phyloP scores from a whole-genome alignment of 2,329 filamentous ascomycete species.

The Sporothrix brunneoviolacea region DNA sequence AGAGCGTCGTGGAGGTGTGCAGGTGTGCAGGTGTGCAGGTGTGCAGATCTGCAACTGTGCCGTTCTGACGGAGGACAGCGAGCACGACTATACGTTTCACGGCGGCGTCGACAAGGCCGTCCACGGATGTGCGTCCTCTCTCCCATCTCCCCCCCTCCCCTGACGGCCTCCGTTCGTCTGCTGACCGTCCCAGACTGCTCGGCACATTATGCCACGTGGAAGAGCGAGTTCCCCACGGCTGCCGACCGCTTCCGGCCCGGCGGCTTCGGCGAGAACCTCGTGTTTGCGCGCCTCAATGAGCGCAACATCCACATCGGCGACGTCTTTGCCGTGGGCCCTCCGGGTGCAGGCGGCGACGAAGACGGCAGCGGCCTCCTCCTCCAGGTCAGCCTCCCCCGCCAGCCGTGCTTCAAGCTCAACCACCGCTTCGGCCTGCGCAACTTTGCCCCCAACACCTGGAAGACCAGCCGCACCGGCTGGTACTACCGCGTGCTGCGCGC shows the following conservation, averaged over 20 bases:
- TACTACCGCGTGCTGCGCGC: conserved; percentile 55
- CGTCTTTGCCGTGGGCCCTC: conserved; percentile 41
- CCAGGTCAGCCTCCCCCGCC: conserved; percentile 54
- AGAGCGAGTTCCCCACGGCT: conserved; percentile 42
- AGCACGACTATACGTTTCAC: conserved; percentile 56
- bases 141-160: background rate
- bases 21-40: background rate
- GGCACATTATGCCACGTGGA: conserved; percentile 52
- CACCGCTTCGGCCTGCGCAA: conserved; percentile 58
- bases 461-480: conserved; percentile 56
- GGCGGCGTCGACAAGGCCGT: conserved; percentile 59
- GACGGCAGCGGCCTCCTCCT: conserved; percentile 38
- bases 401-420: conserved; percentile 64
- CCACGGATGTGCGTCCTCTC: conserved; percentile 41
- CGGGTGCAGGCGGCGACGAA: background rate
- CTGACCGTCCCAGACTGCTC: conserved; percentile 43
- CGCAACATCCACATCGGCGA: conserved; percentile 61
- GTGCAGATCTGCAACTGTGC: no score
- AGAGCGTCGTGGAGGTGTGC: background rate
- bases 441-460: conserved; percentile 53
- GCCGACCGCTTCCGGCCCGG: conserved; percentile 47
- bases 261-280: conserved; percentile 60
- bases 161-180: background rate
- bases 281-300: conserved; percentile 53
- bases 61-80: no score